These are phyloP conservation scores for Penicillium sp. DNA, from an alignment of 2,329 filamentous ascomycete genomes.

Conservation along the genomic window DNA sequence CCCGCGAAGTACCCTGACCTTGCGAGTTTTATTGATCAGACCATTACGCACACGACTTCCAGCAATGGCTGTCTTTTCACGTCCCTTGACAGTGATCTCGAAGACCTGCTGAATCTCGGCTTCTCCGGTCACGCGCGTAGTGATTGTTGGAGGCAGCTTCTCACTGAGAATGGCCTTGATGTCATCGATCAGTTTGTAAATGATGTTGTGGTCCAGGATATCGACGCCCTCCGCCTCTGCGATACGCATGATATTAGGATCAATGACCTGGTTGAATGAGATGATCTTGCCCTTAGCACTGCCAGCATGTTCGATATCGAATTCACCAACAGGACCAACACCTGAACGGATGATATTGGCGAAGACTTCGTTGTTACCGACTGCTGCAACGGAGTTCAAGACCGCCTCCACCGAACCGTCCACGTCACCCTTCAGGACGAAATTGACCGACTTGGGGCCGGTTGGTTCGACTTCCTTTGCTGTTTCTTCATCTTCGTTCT, in stretches of 20 bases:
- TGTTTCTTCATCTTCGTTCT: slow-evolving; percentile 35
- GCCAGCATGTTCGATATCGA: slow-evolving; percentile 83
- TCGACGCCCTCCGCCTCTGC: slow-evolving; percentile 70
- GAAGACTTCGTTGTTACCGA: slow-evolving; percentile 81
- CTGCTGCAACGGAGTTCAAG: slow-evolving; percentile 67
- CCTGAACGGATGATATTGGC: slow-evolving; percentile 72
- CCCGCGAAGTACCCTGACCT: slow-evolving; percentile 68
- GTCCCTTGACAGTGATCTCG: slow-evolving; percentile 73
- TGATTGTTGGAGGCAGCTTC: slow-evolving; percentile 64
- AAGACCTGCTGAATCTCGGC: slow-evolving; percentile 83
- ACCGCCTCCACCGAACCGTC: slow-evolving; percentile 92
- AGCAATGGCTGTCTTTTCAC: slow-evolving; percentile 70
- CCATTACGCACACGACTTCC: slow-evolving; percentile 88
- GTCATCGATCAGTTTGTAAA: slow-evolving; percentile 51
- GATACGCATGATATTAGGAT: slow-evolving; percentile 63
- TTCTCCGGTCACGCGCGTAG: slow-evolving; percentile 74
- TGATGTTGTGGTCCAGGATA: slow-evolving; percentile 76
- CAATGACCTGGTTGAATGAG: slow-evolving; percentile 76
- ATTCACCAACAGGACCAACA: slow-evolving; percentile 77
- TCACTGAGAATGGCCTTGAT: slow-evolving; percentile 62
- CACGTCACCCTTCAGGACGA: slow-evolving; percentile 90
- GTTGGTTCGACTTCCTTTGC: slow-evolving; percentile 36
- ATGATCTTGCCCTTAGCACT: slow-evolving; percentile 73
- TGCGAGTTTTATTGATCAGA: slow-evolving; percentile 59
- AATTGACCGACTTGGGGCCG: slow-evolving; percentile 63